These are phyloP conservation scores for Trichoderma sp. DNA, from an alignment of 2,329 filamentous ascomycete genomes.

Conservation along the genomic window DNA sequence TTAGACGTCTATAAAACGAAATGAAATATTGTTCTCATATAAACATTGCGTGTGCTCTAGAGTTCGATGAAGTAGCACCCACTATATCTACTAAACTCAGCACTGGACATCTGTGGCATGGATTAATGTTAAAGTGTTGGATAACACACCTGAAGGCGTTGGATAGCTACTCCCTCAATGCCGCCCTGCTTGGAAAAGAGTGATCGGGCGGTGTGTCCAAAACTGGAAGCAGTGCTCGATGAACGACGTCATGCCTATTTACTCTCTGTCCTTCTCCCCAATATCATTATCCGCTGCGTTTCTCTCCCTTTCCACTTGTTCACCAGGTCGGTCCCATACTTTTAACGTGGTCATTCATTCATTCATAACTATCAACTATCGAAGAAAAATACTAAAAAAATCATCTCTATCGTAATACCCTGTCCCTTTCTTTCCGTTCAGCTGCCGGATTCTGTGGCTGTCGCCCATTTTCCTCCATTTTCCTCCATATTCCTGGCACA, in stretches of 20 bases:
- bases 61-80: neutral
- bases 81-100: neutral
- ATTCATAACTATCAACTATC: neutral
- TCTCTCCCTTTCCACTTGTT: neutral
- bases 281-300: neutral
- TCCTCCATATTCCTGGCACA: constrained; percentile 23
- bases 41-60: neutral
- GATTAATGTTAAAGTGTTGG: neutral
- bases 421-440: neutral
- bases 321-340: neutral
- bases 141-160: neutral
- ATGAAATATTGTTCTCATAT: neutral
- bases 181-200: neutral
- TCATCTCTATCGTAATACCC: neutral
- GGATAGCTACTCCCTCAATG: neutral
- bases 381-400: neutral
- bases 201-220: neutral
- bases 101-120: neutral
- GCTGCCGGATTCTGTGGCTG: neutral
- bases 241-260: neutral
- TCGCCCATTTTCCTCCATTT: neutral
- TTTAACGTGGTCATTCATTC: constrained; percentile 10
- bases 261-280: neutral
- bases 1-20: constrained; percentile 22
- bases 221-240: neutral